phyloP scores from a whole-genome alignment of 1,139 yeast genomes.

The Kurtzmaniella quercitrusa region DNA sequence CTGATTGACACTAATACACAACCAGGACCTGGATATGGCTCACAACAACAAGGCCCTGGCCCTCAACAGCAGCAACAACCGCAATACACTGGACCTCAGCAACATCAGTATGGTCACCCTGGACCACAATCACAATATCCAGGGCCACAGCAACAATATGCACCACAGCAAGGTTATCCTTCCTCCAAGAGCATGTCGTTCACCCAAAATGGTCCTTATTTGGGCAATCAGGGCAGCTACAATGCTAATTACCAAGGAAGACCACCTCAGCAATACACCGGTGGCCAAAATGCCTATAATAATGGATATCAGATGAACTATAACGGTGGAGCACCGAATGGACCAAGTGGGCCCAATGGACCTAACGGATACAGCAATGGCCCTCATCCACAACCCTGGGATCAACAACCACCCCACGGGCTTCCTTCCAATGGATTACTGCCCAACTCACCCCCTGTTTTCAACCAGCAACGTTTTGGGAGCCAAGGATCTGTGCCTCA shows the following conservation, averaged over 20 bases:
- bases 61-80: slow-evolving; percentile 5
- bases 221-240: not conserved
- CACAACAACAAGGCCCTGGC: slow-evolving; percentile 4
- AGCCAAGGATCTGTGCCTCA: slow-evolving; percentile 2
- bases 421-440: slow-evolving; percentile 34
- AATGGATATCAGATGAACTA: slow-evolving; percentile 8
- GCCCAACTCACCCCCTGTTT: slow-evolving; percentile 21
- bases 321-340: slow-evolving; percentile 7
- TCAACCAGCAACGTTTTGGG: slow-evolving; percentile 2
- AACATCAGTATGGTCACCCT: too few relatives aligned
- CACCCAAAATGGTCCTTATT: not conserved
- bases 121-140: slow-evolving; percentile 3
- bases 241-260: slow-evolving; percentile 1
- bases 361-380: slow-evolving; percentile 12
- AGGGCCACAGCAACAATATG: slow-evolving; percentile 8
- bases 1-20: not conserved
- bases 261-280: slow-evolving; percentile 6
- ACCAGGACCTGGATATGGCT: not conserved
- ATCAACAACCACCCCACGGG: slow-evolving; percentile 35
- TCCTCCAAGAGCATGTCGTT: slow-evolving; percentile 1
- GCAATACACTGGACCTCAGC: not conserved
- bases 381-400: slow-evolving; percentile 16
- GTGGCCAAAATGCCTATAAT: slow-evolving; percentile 2
- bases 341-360: slow-evolving; percentile 1
- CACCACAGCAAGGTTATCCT: slow-evolving; percentile 6